Base-by-base conservation (phyloP, 176 grass and related monocot genomes). In the Cymbopogon citratus region DNA sequence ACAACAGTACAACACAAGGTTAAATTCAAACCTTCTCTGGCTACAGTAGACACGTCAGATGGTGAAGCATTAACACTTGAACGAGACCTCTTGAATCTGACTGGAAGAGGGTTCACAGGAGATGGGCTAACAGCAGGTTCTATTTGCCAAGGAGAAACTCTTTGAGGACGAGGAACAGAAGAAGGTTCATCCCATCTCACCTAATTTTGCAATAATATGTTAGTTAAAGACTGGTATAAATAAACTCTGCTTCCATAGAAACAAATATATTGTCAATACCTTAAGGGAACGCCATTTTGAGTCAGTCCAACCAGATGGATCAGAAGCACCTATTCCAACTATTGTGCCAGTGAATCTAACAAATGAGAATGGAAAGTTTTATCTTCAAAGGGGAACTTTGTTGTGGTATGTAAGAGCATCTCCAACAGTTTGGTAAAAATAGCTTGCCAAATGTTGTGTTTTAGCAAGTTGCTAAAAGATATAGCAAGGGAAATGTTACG, bases 101-200 rank as follows among this genome's bases (percentile, higher is more conserved):
- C 63, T 60, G 73, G 73, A 69, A 79, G 73, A 7, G 87, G 81
- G 31, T 89, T 97, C 28, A 91, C 54, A 12, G 94, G 85, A 87
- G 83, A 74, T 80, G 69, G 73, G 74, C 48, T 83, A 57, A 74
- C 71, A 81, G 83, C 85, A 81, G 94, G 92, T 71, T 94, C 89
- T 85, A 94, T 89, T 88, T 92, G 93, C 94, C 94, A 97, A 39
- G 91, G 86, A 77, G 94, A 97, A 74, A 97, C 92, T 84, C 88
- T 92, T 44, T 97, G 92, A 23, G 94, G 94, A 76, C 87, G 89
- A 69, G 80, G 85, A 76, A 97, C 40, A 66, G 94, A 87, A 82
- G 92, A 90, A 34, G 75, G 75, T 81, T 97, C 94, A 87, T 97
- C 94, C 94, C 94, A 97, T 72, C 94, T 73, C 81, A 97, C 92